Conservation (phyloP, 2,329 filamentous ascomycete genomes). For the Onygenales sp. region DNA sequence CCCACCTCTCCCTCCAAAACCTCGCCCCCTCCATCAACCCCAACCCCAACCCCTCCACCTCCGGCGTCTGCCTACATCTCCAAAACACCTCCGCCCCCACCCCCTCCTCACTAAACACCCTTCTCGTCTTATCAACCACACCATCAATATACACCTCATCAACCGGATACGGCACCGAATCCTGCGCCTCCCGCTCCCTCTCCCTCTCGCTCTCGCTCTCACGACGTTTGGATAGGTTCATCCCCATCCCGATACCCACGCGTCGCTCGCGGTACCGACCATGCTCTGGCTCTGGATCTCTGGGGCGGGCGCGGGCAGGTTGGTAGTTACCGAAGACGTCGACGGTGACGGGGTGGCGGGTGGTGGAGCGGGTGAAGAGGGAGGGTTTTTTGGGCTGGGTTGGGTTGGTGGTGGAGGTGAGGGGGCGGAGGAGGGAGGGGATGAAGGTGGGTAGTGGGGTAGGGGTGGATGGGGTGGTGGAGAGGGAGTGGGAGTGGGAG, state of each 20-base stretch:
- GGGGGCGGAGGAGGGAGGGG: neutral
- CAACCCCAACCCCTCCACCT: neutral
- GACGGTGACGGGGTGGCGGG: constrained; percentile 6
- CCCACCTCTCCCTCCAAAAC: neutral
- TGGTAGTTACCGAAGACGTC: constrained; percentile 7
- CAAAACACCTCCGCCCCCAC: neutral
- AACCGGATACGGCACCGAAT: too few relatives aligned
- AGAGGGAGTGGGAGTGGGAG: neutral
- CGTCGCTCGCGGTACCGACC: too few relatives aligned
- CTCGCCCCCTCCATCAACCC: neutral
- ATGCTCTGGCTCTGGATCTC: neutral
- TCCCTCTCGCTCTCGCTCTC: too few relatives aligned
- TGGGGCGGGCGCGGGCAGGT: neutral
- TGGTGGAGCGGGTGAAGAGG: neutral
- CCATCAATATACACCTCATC: neutral
- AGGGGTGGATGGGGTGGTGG: neutral
- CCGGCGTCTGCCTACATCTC: neutral
- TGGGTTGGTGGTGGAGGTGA: neutral
- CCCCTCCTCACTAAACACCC: neutral
- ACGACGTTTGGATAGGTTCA: too few relatives aligned
- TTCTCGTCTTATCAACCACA: neutral
- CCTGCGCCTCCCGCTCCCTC: too few relatives aligned
- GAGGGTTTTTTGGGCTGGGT: neutral
- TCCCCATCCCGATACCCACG: too few relatives aligned
- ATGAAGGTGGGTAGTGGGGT: neutral